Conservation (phyloP, 306 rosid species). For the Cyclanthera cordifolia region DNA sequence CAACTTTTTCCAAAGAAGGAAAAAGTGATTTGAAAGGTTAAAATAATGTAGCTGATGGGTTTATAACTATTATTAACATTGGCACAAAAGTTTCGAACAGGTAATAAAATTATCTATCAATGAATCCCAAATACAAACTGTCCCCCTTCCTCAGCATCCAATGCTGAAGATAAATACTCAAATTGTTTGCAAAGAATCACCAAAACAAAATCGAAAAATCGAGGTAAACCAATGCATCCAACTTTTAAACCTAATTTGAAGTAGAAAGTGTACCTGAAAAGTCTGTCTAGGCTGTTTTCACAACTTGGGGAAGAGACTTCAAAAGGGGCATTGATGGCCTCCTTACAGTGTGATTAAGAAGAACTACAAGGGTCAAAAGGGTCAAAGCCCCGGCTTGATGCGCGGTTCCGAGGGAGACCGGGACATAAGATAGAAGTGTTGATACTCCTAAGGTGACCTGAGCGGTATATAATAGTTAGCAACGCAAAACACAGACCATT, state of each 20-base stretch:
- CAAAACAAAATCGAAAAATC: neutral
- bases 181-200: neutral
- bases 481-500: neutral
- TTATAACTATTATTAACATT: neutral
- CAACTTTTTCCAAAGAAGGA: too few species aligned
- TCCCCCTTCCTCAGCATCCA: neutral
- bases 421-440: constrained; percentile 74
- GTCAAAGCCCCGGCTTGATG: constrained; percentile 92
- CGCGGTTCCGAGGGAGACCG: constrained; percentile 68
- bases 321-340: constrained; percentile 58
- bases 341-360: constrained; percentile 63
- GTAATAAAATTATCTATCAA: neutral
- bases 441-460: constrained; percentile 76
- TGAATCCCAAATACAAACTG: neutral
- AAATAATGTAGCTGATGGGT: too few species aligned
- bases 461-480: neutral
- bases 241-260: neutral
- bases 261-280: neutral
- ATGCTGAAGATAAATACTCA: neutral
- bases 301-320: constrained; percentile 58
- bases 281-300: constrained; percentile 23
- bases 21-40: too few species aligned
- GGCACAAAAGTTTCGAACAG: neutral
- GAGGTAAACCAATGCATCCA: neutral
- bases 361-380: constrained; percentile 50